These are phyloP conservation scores for Arachnomyces sp. DNA, from an alignment of 2,329 filamentous ascomycete species.

Conservation along the genomic window DNA sequence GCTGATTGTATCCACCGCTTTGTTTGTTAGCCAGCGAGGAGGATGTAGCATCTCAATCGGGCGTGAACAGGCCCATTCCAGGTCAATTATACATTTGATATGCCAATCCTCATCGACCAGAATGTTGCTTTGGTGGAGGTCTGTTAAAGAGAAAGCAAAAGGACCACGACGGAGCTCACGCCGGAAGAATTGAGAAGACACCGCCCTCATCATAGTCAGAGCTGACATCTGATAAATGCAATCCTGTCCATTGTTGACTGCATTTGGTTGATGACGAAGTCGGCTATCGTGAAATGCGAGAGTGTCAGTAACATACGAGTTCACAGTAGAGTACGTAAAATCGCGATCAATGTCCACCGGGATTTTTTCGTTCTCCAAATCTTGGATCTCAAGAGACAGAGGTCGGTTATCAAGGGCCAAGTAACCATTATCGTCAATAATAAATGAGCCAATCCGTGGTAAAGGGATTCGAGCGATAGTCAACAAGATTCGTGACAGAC, in stretches of 20 bases:
- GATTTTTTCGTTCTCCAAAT: constrained; percentile 20
- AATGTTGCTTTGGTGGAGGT: constrained; percentile 35
- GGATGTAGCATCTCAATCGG: constrained; percentile 22
- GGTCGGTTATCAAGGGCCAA: constrained; percentile 19
- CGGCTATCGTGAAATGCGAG: constrained; percentile 20
- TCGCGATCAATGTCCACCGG: constrained; percentile 17
- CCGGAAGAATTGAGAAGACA: constrained; percentile 18
- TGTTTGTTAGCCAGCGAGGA: constrained; percentile 22
- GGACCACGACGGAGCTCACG: constrained; percentile 26
- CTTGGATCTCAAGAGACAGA: constrained; percentile 17
- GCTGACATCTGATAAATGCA: constrained; percentile 22
- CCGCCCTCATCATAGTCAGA: constrained; percentile 23
- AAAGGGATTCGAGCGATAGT: constrained; percentile 15
- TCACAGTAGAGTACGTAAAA: constrained; percentile 18
- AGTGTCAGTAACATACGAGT: constrained; percentile 20
- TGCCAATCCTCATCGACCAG: constrained; percentile 28
- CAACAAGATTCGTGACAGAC: constrained; percentile 14
- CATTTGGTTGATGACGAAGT: constrained; percentile 22
- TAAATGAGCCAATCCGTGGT: constrained; percentile 27
- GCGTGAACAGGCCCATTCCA: constrained; percentile 26
- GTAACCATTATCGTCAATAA: constrained; percentile 20
- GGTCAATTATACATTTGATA: constrained; percentile 25
- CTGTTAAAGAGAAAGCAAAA: constrained; percentile 30
- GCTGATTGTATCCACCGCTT: constrained; percentile 12
- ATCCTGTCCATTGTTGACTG: constrained; percentile 16